phyloP scores from a whole-genome alignment of 1,139 yeast species.

The Kodamaea arcana region DNA sequence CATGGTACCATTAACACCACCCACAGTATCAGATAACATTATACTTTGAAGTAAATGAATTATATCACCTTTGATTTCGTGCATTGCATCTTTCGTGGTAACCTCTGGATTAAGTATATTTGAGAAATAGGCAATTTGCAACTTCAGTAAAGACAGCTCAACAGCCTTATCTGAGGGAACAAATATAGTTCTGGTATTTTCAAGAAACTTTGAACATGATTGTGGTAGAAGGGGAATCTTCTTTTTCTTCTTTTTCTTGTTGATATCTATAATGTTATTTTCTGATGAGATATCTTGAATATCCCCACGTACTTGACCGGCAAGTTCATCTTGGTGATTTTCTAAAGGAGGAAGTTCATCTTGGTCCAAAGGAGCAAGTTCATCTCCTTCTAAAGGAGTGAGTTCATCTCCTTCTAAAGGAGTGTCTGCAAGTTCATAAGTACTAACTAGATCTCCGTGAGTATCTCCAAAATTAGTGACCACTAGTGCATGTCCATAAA shows the following conservation, averaged over 20 bases:
- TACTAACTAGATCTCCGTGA: too few relatives aligned
- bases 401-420: neutral
- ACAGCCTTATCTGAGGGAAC: conserved; percentile 34
- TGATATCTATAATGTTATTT: neutral
- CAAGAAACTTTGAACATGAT: conserved; percentile 1
- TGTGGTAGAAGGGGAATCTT: neutral
- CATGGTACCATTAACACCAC: conserved; percentile 28
- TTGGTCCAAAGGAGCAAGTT: neutral
- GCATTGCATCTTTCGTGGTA: conserved; percentile 31
- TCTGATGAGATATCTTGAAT: neutral
- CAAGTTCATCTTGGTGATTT: too few relatives aligned
- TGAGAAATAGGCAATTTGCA: conserved; percentile 30
- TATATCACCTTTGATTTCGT: conserved; percentile 30
- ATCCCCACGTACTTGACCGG: neutral
- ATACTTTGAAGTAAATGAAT: conserved; percentile 23
- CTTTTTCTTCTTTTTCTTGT: conserved; percentile 10
- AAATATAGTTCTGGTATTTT: conserved; percentile 19
- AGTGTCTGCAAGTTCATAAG: too few relatives aligned
- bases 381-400: neutral
- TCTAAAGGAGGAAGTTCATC: too few relatives aligned
- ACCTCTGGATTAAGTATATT: conserved; percentile 21
- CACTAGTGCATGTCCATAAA: conserved; percentile 2
- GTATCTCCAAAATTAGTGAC: neutral
- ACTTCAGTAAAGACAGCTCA: conserved; percentile 20
- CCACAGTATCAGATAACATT: conserved; percentile 25